Evolutionary conservation across 1,139 yeast genomes (phyloP).

Genomic region (Magnusiomyces magnusii): DNA sequence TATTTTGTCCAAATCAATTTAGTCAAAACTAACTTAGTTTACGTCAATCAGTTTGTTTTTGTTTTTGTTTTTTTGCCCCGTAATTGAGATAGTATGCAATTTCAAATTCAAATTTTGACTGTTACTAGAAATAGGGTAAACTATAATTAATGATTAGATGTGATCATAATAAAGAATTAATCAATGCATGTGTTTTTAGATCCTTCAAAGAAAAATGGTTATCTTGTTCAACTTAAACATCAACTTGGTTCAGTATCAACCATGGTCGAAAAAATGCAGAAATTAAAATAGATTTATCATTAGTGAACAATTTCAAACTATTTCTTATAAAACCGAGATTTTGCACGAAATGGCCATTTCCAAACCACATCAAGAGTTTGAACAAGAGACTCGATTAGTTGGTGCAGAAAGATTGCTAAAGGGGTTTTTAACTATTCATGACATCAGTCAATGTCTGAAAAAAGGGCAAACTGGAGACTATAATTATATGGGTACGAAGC

Average conservation of each 20-base stretch:
- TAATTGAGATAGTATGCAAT: too few relatives aligned
- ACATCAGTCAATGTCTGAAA: constrained; percentile 31
- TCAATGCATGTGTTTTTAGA: too few relatives aligned
- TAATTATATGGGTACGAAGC: constrained; percentile 39
- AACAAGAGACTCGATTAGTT: constrained; percentile 30
- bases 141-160: too few relatives aligned
- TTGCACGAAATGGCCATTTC: constrained; percentile 40
- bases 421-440: constrained; percentile 34
- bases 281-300: constrained; percentile 25
- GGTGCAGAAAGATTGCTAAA: constrained; percentile 26
- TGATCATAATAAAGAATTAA: too few relatives aligned
- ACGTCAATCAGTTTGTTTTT: constrained; percentile 27
- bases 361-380: constrained; percentile 32
- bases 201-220: constrained; percentile 12
- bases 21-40: constrained; percentile 25
- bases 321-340: constrained; percentile 26
- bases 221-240: constrained; percentile 11
- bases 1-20: too few relatives aligned
- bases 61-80: too few relatives aligned
- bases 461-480: constrained; percentile 33
- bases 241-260: constrained; percentile 11
- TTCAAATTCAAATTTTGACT: too few relatives aligned
- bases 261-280: constrained; percentile 24
- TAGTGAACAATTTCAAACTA: constrained; percentile 30
- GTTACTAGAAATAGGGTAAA: too few relatives aligned